Base-by-base conservation (phyloP, 331 rosid species). In the Telfairia occidentalis region DNA sequence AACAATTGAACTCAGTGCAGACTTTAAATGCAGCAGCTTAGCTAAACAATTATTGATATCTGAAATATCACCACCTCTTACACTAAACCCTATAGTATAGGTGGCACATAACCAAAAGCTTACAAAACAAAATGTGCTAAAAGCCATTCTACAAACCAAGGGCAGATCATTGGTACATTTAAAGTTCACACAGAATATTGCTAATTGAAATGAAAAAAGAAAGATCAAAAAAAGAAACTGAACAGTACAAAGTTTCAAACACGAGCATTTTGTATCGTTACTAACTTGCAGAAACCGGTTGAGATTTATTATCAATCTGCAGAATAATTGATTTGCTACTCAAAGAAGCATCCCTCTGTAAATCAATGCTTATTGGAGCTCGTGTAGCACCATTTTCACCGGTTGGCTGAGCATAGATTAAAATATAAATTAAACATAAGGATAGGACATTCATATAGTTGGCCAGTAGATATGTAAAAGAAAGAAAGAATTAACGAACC, bases 341-440 rank as follows among this genome's bases (percentile, higher is more conserved):
- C 90, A 93, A 82, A 48, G 97, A 84, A 49, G 83, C 83, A 76
- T 93, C 98, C 69, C 92, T 83, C 79, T 85, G 89, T 84, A 93
- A 82, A 70, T 91, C 96, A 76, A 93, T 87, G 86, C 86, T 87
- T 74, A 91, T 93, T 69, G 97, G 98, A 76, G 97, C 98, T 46
- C 98, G 91, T 35, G 97, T 93, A 57, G 97, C 98, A 58, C 98
- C 97, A 85, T 93, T 91, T 84, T 91, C 96, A 76, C 98, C 97
- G 1, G 98, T 93, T 43, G 98, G 98, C 97, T 93, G 91, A 38
- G 71, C 35, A 21, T 75, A 78, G 63, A 45, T 40, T 37, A 10
- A 40, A 59, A 58, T 37, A 40, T 3, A 32, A 75, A 58, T 59
- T 58, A 38, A 40, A 58, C 28, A 58, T 13, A 29, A 70, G 26